phyloP scores from a whole-genome alignment of 2,329 filamentous ascomycete species.

The Alternaria incomplexa region DNA sequence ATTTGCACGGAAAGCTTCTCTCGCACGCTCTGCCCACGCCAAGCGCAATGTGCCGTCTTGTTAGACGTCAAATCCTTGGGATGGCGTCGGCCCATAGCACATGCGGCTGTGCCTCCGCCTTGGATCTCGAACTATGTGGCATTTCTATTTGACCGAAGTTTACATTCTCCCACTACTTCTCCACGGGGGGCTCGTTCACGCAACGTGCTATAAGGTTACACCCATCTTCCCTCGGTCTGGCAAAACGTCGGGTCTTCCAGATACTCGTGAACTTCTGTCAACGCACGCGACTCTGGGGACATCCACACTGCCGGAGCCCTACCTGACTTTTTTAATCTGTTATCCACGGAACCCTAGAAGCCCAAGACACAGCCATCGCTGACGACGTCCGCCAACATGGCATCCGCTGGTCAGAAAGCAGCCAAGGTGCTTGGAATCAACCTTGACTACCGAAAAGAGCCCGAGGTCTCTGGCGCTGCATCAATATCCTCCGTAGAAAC shows the following conservation, averaged over 20 bases:
- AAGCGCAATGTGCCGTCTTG: constrained; percentile 23
- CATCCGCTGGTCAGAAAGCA: constrained; percentile 72
- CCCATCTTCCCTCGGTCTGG: neutral
- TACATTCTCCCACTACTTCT: constrained; percentile 10
- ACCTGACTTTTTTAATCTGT: neutral
- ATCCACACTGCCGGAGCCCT: neutral
- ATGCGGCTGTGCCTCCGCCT: constrained; percentile 23
- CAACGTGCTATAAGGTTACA: constrained; percentile 7
- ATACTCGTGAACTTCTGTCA: neutral
- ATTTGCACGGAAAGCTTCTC: constrained; percentile 23
- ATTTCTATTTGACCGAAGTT: constrained; percentile 12
- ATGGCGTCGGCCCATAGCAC: constrained; percentile 18
- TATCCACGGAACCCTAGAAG: neutral
- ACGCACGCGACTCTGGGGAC: neutral
- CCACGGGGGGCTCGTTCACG: neutral
- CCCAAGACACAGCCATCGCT: neutral
- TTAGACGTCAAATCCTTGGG: constrained; percentile 18
- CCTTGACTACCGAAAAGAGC: constrained; percentile 71
- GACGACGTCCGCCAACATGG: constrained; percentile 20
- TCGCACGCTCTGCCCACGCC: constrained; percentile 24
- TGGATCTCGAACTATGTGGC: constrained; percentile 27
- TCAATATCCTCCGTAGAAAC: constrained; percentile 72
- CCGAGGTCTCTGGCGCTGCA: constrained; percentile 75
- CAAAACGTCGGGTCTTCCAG: neutral
- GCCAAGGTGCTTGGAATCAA: constrained; percentile 86